Conservation (phyloP, 1,284 basidiomycete genomes). For the Psilocybe mexicana region DNA sequence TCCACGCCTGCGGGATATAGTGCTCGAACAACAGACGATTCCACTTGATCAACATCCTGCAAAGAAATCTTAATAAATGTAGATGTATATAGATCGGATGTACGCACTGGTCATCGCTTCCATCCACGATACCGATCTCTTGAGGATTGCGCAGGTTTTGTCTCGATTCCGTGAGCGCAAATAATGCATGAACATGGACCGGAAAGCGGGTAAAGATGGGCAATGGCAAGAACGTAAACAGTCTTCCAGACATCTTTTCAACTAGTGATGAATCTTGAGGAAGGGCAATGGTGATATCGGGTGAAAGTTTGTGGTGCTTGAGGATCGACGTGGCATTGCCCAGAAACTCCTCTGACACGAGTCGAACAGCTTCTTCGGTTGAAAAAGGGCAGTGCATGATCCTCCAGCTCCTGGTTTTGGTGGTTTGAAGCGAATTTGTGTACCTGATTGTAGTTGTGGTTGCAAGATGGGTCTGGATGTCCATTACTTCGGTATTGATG, state of each 20-base stretch:
- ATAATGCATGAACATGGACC: conserved; percentile 45
- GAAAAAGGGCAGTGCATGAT: conserved; percentile 14
- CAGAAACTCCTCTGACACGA: conserved; percentile 6
- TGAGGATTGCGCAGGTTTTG: conserved; percentile 45
- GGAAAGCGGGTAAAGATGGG: conserved; percentile 48
- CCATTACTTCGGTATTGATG: not conserved
- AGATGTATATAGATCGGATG: not conserved
- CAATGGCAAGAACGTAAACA: conserved; percentile 50
- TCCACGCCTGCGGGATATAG: conserved; percentile 39
- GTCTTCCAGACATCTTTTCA: conserved; percentile 30
- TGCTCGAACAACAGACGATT: conserved; percentile 39
- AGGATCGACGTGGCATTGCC: conserved; percentile 21
- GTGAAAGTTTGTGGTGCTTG: conserved; percentile 40
- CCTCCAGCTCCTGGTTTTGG: conserved; percentile 5
- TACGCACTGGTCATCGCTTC: conserved; percentile 43
- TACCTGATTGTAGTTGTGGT: conserved; percentile 1
- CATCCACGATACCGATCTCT: conserved; percentile 39
- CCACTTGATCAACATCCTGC: conserved; percentile 42
- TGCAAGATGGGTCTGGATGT: conserved; percentile 2
- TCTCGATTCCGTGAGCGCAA: conserved; percentile 46
- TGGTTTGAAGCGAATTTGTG: not conserved
- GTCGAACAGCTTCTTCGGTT: conserved; percentile 6
- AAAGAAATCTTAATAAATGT: conserved; percentile 4
- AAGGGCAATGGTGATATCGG: conserved; percentile 40
- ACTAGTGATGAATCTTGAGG: conserved; percentile 20